Evolutionary conservation across 1,284 basidiomycete species (phyloP).

Genomic region (Leucoagaricus sp.): DNA sequence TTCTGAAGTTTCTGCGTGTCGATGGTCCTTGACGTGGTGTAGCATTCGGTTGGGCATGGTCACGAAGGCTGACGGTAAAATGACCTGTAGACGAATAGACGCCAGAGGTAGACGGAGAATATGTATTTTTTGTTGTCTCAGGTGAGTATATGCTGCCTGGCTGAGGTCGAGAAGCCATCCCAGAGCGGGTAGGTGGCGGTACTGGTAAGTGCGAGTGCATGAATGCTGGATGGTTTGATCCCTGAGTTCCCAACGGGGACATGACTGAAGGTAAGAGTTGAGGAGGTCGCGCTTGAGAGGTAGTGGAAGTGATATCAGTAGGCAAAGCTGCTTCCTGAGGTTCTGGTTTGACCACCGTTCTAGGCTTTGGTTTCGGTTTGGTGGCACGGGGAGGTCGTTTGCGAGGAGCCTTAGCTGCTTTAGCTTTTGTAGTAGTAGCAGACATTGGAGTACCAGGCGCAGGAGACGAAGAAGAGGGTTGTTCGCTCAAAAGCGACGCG

Average conservation of each 20-base stretch:
- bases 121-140: background rate
- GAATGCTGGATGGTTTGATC: background rate
- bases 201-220: background rate
- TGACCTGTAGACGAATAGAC: background rate
- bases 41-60: background rate
- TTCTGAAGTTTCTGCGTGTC: conserved; percentile 1
- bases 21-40: background rate
- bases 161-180: background rate
- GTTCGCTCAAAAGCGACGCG: too few relatives aligned
- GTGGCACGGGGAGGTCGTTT: background rate
- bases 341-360: background rate
- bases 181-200: background rate
- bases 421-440: background rate
- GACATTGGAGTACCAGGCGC: background rate
- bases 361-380: background rate
- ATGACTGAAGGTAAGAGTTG: background rate
- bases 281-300: background rate
- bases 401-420: background rate
- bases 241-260: background rate
- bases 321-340: conserved; percentile 1
- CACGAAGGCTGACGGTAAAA: background rate
- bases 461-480: conserved; percentile 7
- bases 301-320: background rate
- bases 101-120: background rate
- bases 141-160: background rate